Base-by-base conservation (phyloP, 176 grass and related monocot genomes). In the Thalia dealbata region DNA sequence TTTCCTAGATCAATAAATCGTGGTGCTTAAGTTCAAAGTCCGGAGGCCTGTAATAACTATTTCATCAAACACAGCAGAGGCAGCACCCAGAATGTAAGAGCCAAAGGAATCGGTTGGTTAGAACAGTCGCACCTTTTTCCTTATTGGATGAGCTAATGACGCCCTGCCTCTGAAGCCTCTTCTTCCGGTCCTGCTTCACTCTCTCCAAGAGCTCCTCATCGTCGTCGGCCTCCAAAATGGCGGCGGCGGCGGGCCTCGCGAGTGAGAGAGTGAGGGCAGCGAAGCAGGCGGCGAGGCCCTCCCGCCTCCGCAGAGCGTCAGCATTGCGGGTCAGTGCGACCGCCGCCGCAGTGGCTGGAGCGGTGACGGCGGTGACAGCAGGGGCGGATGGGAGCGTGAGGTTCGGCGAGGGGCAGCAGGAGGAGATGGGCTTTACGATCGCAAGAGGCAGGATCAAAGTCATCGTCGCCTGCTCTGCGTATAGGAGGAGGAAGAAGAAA, bases 141-240 rank as follows among this genome's bases (percentile, higher is more conserved):
- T 80, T 78, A 60, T 67, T 21, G 6, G 90, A 84, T 15, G 83
- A 72, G 77, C 64, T 91, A 79, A 91, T 93, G 83, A 97, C 27
- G 14, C 89, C 95, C 35, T 97, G 90, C 55, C 86, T 86, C 74
- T 93, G 24, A 3, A 93, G 85, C 74, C 90, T 84, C 69, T 88
- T 97, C 77, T 91, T 88, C 81, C 90, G 75, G 79, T 97, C 90
- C 67, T 86, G 76, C 87, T 86, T 93, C 2, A 88, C 90, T 55
- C 80, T 86, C 81, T 97, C 90, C 65, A 97, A 73, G 50, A 97
- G 82, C 83, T 97, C 90, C 81, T 85, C n/a, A 64, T 91, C 90
- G 61, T 97, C 95, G 66, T 97, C 90, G 0, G 72, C 90, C 69
- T 97, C 95, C 12, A 97, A 81, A 32, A 97, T 78, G 41, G 82